phyloP scores from a whole-genome alignment of 495 filamentous ascomycete species.

The Halenospora varia region DNA sequence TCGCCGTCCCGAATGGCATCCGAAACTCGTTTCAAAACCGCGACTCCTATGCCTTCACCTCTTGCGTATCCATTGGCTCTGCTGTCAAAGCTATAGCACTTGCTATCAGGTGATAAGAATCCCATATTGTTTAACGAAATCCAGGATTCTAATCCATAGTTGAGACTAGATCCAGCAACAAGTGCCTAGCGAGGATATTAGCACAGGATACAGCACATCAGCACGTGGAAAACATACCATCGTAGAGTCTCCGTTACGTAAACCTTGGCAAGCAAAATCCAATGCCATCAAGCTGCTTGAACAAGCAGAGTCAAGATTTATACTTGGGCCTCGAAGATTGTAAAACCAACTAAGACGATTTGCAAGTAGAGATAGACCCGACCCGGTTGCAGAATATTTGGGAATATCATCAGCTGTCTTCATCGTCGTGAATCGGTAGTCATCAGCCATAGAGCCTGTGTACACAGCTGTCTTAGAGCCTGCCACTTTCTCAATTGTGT shows the following conservation, averaged over 20 bases:
- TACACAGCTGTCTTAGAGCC: slow-evolving; percentile 28
- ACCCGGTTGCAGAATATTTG: slow-evolving; percentile 31
- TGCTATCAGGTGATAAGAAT: slow-evolving; percentile 36
- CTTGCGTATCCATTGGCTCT: slow-evolving; percentile 61
- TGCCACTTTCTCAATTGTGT: slow-evolving; percentile 25
- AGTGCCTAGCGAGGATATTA: background rate
- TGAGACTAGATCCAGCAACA: slow-evolving; percentile 5
- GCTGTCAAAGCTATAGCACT: slow-evolving; percentile 57
- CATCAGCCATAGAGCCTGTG: slow-evolving; percentile 32
- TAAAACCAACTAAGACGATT: slow-evolving; percentile 59
- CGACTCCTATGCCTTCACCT: slow-evolving; percentile 54
- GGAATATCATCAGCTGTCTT: slow-evolving; percentile 19
- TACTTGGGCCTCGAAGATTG: slow-evolving; percentile 50
- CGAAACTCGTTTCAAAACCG: slow-evolving; percentile 56
- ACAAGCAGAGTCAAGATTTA: slow-evolving; percentile 85
- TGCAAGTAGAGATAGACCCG: slow-evolving; percentile 48
- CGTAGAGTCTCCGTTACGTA: slow-evolving; percentile 53
- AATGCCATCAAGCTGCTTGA: slow-evolving; percentile 64
- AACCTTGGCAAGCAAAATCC: slow-evolving; percentile 73
- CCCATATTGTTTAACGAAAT: slow-evolving; percentile 4
- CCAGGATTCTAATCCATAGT: slow-evolving; percentile 5
- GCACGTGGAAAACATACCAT: slow-evolving; percentile 30
- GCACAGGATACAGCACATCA: background rate
- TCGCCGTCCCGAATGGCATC: slow-evolving; percentile 52
- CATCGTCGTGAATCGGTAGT: slow-evolving; percentile 28